Evolutionary conservation across 2,329 filamentous ascomycete species (phyloP).

Genomic region (Cytospora piceicola): DNA sequence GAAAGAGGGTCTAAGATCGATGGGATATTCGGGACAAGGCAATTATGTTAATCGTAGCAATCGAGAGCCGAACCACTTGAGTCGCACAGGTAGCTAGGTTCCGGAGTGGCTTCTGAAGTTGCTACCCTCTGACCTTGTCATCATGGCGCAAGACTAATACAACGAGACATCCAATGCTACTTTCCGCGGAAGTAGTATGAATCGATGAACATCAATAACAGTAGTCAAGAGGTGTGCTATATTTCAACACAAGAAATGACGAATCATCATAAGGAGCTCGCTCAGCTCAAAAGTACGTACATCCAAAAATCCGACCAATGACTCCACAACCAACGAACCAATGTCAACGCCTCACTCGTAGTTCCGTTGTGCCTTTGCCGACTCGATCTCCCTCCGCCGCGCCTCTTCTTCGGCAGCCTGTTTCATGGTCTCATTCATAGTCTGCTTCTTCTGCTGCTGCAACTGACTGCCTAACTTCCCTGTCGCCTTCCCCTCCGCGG

Average conservation of each 20-base stretch:
- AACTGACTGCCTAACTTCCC: conserved; percentile 74
- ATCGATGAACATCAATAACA: neutral
- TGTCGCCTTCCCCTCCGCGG: conserved; percentile 55
- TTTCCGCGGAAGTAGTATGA: too few relatives aligned
- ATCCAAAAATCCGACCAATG: neutral
- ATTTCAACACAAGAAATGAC: neutral
- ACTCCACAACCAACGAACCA: neutral
- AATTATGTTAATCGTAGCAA: neutral
- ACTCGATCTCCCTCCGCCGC: conserved; percentile 69
- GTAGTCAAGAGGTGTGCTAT: conserved; percentile 2
- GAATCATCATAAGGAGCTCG: neutral
- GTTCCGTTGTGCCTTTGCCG: conserved; percentile 45
- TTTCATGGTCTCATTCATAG: conserved; percentile 67
- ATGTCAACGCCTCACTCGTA: conserved; percentile 49
- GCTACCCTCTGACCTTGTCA: neutral
- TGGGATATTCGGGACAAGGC: neutral
- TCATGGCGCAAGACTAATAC: neutral
- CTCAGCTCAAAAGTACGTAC: neutral
- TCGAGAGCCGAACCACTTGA: neutral
- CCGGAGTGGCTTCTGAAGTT: neutral
- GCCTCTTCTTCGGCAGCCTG: conserved; percentile 70
- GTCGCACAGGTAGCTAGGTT: neutral
- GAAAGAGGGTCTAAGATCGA: conserved; percentile 56
- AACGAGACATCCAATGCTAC: neutral
- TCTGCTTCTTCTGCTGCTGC: conserved; percentile 76